phyloP scores from a whole-genome alignment of 2,329 filamentous ascomycete genomes.

The Alternaria gaisen region DNA sequence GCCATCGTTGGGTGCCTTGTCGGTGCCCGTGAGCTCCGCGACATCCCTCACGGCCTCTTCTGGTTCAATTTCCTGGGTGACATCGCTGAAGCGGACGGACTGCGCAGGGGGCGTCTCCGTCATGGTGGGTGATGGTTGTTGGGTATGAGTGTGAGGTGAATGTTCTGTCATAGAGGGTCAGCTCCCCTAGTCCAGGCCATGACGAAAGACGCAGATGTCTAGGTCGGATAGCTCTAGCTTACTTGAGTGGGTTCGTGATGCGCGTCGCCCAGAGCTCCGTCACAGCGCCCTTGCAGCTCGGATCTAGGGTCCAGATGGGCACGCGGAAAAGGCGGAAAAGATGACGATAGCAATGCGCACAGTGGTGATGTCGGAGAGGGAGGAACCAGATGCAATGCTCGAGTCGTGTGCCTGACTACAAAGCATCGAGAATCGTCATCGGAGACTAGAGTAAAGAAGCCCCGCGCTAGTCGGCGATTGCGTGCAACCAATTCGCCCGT shows the following conservation, averaged over 20 bases:
- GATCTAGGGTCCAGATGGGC: constrained; percentile 15
- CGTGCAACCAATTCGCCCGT: constrained; percentile 15
- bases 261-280: constrained; percentile 20
- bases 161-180: constrained; percentile 20
- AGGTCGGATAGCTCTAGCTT: constrained; percentile 30
- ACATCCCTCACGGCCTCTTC: constrained; percentile 43
- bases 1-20: constrained; percentile 31
- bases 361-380: constrained; percentile 11
- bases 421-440: constrained; percentile 32
- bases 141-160: constrained; percentile 5
- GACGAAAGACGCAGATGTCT: constrained; percentile 32
- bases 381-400: constrained; percentile 8
- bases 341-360: constrained; percentile 1
- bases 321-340: constrained; percentile 19
- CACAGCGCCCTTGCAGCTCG: constrained; percentile 13
- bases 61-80: constrained; percentile 52
- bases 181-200: constrained; percentile 23
- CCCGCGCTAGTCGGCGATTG: constrained; percentile 19
- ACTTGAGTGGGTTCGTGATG: constrained; percentile 22
- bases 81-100: constrained; percentile 53
- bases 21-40: constrained; percentile 38
- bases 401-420: constrained; percentile 22
- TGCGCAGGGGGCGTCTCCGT: constrained; percentile 33
- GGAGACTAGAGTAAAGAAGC: constrained; percentile 16
- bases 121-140: constrained; percentile 34